Evolutionary conservation across 768 basidiomycete genomes (phyloP), one percentile per base, ranked within the genome.

Genomic region (Rhodocollybia butyracea): DNA sequence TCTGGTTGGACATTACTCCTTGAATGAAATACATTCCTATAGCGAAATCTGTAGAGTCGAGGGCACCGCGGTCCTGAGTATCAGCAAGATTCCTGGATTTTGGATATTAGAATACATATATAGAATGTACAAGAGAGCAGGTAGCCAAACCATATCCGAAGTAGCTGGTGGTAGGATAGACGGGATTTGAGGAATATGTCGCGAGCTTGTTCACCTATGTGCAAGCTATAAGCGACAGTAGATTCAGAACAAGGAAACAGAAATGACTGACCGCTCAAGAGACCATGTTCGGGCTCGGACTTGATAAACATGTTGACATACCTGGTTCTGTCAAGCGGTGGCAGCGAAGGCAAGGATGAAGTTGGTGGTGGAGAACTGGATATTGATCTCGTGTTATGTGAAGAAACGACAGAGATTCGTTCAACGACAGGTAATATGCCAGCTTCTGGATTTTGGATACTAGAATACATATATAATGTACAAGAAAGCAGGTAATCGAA

Each of bases 21-120:
- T 98, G 94, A 60, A 98, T 94, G 66, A 98, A 83, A 70, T 92
- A 93, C 94, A 97, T 95, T 38, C 88, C 97, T 64, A 99, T 84
- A 57, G 89, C 87, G 66, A 99, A 99, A 71, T 99, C 97, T 42
- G 88, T 79, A 15, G 84, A 74, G 68, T 99, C 97, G 57, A 99
- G 85, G 12, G 80, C 75, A 50, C 97, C 96, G 58, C 97, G 82
- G 61, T 89, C 83, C 70, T 95, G 90, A 3, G 94, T 95, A 69
- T 99, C 97, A n/a, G 95, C 89, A 36, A 99, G 81, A 59, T 80
- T 88, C 95, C 94, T 97, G 62, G 55, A 52, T 58, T 21, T 54
- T 13, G 30, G 40, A 46, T n/a, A n/a, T 52, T 21, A 32, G 19
- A 52, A 31, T 21, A 12, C 26, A 52, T 41, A 21, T 54, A 31